Evolutionary conservation across 1,284 basidiomycete genomes (phyloP).

Genomic region (Phylloboletellus chloephorus): DNA sequence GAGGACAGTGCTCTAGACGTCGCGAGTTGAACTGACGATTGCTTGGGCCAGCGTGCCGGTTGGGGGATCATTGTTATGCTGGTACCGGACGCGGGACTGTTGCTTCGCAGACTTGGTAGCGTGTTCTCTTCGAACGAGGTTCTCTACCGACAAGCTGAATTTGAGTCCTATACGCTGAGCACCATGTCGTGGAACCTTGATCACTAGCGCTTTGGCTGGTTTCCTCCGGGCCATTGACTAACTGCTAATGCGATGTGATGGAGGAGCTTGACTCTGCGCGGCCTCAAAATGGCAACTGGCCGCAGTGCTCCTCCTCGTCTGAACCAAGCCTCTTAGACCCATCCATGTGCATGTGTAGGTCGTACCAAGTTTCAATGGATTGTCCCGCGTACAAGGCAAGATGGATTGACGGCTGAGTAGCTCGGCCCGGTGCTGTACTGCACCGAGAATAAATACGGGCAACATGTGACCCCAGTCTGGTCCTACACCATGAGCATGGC

Average conservation of each 20-base stretch:
- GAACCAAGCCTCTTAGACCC: no score
- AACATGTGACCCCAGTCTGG: no score
- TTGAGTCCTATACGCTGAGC: conserved; percentile 63
- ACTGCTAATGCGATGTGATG: conserved; percentile 3
- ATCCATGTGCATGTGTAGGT: no score
- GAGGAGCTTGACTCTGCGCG: neutral
- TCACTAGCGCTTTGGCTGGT: conserved; percentile 39
- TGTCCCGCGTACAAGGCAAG: no score
- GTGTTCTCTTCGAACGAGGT: conserved; percentile 44
- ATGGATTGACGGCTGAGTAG: no score
- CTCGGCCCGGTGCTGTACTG: no score
- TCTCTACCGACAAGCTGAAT: conserved; percentile 53
- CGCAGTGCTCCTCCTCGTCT: no score
- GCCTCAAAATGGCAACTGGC: conserved; percentile 24
- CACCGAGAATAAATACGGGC: no score
- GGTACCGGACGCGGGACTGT: conserved; percentile 49
- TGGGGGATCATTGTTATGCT: conserved; percentile 54
- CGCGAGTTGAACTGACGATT: conserved; percentile 42
- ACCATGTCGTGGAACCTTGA: conserved; percentile 69
- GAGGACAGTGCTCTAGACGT: neutral
- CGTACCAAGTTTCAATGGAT: no score
- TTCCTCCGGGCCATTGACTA: conserved; percentile 28
- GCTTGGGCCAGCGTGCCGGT: conserved; percentile 46
- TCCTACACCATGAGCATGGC: conserved; percentile 14
- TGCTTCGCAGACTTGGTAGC: conserved; percentile 19